phyloP scores from a whole-genome alignment of 1,284 basidiomycete species.

The Singerocomus inundabilis region DNA sequence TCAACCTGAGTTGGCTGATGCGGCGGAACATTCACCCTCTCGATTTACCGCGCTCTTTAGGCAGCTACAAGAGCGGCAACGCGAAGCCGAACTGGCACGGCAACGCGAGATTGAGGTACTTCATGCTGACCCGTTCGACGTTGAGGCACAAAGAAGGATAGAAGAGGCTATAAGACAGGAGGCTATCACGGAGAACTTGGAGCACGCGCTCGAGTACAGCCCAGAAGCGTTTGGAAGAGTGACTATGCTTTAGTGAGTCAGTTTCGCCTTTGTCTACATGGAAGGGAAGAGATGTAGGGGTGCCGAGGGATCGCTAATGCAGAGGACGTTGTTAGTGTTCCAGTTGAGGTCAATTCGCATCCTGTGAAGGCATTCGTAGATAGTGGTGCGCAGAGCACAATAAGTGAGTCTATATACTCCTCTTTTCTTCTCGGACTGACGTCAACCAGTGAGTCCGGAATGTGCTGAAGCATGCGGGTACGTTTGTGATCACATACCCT shows the following conservation, averaged over 20 bases:
- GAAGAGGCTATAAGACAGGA: constrained; percentile 93
- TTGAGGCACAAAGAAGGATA: constrained; percentile 90
- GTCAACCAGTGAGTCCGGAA: constrained; percentile 82
- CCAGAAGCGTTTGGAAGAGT: constrained; percentile 95
- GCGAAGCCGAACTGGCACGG: constrained; percentile 52
- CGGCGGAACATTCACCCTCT: constrained; percentile 64
- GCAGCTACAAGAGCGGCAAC: constrained; percentile 58
- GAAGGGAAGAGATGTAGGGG: neutral
- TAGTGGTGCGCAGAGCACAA: constrained; percentile 94
- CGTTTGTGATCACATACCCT: constrained; percentile 26
- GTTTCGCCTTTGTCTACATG: neutral
- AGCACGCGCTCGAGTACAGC: constrained; percentile 88
- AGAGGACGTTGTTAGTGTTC: constrained; percentile 49
- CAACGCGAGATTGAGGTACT: constrained; percentile 67
- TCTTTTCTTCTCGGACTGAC: constrained; percentile 9
- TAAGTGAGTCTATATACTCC: constrained; percentile 63
- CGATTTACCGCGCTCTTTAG: constrained; percentile 75
- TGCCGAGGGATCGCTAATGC: constrained; percentile 13
- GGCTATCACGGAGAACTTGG: constrained; percentile 87
- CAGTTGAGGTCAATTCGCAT: constrained; percentile 88
- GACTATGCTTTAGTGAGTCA: constrained; percentile 89
- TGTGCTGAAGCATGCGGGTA: constrained; percentile 92
- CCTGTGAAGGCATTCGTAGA: constrained; percentile 97
- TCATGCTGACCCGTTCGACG: constrained; percentile 85
- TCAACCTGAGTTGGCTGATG: constrained; percentile 82